phyloP scores from a whole-genome alignment of 768 basidiomycete species.

The Tephrocybe sp. region DNA sequence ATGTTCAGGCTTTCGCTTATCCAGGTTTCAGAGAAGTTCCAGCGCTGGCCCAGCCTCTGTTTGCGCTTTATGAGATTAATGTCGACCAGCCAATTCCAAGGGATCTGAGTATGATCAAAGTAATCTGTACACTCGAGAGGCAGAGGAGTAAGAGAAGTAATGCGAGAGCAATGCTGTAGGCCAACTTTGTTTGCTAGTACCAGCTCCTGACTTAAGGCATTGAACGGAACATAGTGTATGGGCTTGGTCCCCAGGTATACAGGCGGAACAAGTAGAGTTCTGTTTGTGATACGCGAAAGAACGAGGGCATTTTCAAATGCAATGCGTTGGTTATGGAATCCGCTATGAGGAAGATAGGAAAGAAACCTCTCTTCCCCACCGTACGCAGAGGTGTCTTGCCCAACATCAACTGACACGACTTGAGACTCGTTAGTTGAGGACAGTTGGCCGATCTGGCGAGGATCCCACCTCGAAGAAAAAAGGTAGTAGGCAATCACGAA shows the following conservation, averaged over 20 bases:
- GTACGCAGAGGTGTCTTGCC: constrained; percentile 6
- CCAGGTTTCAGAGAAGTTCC: constrained; percentile 50
- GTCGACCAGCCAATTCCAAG: constrained; percentile 73
- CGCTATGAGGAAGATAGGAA: constrained; percentile 79
- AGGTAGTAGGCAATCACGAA: constrained; percentile 65
- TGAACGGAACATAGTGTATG: constrained; percentile 56
- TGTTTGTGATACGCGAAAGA: constrained; percentile 66
- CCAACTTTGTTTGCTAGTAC: constrained; percentile 50
- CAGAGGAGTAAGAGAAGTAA: constrained; percentile 30
- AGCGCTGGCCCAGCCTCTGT: constrained; percentile 46
- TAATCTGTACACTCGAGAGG: constrained; percentile 63
- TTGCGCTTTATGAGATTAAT: constrained; percentile 34
- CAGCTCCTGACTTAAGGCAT: constrained; percentile 44
- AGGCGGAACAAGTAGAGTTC: constrained; percentile 79
- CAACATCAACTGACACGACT: constrained; percentile 29
- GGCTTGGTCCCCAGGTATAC: constrained; percentile 62
- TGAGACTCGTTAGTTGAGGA: constrained; percentile 29
- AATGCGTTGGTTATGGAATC: constrained; percentile 85
- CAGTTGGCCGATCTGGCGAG: constrained; percentile 17
- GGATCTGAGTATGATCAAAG: constrained; percentile 56
- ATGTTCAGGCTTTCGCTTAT: constrained; percentile 40
- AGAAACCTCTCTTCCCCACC: constrained; percentile 46
- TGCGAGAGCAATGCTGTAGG: constrained; percentile 45
- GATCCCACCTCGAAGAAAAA: constrained; percentile 58
- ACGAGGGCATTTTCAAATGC: constrained; percentile 81